Base-by-base conservation (phyloP, 2,329 filamentous ascomycete species). In the Zymoseptoria crescenta region DNA sequence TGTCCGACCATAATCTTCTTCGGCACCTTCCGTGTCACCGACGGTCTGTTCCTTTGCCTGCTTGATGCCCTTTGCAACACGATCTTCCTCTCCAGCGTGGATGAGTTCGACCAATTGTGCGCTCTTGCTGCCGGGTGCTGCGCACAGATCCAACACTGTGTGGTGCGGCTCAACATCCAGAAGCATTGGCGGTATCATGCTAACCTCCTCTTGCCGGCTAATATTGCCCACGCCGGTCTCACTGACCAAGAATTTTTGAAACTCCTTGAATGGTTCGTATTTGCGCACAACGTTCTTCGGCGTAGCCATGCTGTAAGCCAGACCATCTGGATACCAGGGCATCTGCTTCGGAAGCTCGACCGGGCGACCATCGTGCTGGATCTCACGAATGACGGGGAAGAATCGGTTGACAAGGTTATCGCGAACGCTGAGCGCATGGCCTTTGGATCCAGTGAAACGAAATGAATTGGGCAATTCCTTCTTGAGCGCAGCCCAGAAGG, bases 181-280 rank as follows among this genome's bases (percentile, higher is more conserved):
- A 68, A 97, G 81, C 67, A 97, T 82, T 27, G 94, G 94, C 27
- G 94, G 94, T 63, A 99, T 97, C 94, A 99, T 99, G 79, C 91
- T 96, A 70, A 99, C 94, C 51, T 96, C 88, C 77, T 99, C 94
- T 76, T 99, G 94, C 69, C 94, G 86, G 75, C 89, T 96, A 70
- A 99, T 97, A 74, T 97, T 99, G 69, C 94, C 94, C 21, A 97
- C 91, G 58, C 89, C 91, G 3, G 94, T 96, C 80, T 99, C 94
- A 56, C 93, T 95, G 54, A 99, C 94, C 55, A 99, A 82, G 79
- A 96, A 99, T 74, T 95, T 96, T 74, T 99, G 94, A 77, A 99
- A 97, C 28, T 89, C 88, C 54, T 91, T 87, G 73, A 99, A 99
- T 2, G 94, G 94, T 41, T 90, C 86, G 74, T 96, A 96, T 72